Percentiles rank a stretch among this genome's conserved stretches.
Evolutionary conservation across 2,329 filamentous ascomycete species (phyloP).

Genomic region (Stagonosporopsis rhizophila): DNA sequence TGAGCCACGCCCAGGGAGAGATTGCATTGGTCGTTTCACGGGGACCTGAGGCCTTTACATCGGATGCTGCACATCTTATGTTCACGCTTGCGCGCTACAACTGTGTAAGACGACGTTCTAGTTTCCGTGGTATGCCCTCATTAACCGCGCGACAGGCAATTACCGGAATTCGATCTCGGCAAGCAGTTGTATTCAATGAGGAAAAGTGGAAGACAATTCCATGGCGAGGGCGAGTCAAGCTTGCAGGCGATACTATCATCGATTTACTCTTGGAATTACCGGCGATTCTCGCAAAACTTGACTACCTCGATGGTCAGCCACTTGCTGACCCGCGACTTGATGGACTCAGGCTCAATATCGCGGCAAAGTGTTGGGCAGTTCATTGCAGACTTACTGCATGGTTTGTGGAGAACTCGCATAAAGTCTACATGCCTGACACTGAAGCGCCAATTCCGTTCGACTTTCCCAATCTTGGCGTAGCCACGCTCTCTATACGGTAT

Average conservation of each 20-base stretch:
- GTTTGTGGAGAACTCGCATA: constrained; percentile 18
- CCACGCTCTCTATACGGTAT: constrained; percentile 32
- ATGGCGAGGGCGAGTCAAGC: constrained; percentile 42
- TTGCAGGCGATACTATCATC: constrained; percentile 43
- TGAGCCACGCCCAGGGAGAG: constrained; percentile 39
- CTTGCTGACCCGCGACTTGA: constrained; percentile 7
- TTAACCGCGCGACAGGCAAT: constrained; percentile 25
- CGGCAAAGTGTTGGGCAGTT: constrained; percentile 28
- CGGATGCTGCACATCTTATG: constrained; percentile 27
- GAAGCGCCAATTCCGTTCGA: constrained; percentile 20
- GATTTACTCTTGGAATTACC: constrained; percentile 45
- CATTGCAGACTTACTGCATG: constrained; percentile 32
- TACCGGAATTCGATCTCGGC: constrained; percentile 46
- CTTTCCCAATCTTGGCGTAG: constrained; percentile 26
- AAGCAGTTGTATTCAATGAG: constrained; percentile 38
- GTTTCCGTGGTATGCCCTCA: neutral
- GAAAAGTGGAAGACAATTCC: constrained; percentile 47
- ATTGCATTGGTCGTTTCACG: constrained; percentile 30
- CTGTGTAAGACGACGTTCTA: neutral
- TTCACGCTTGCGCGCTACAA: constrained; percentile 34
- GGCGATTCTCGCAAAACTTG: constrained; percentile 39
- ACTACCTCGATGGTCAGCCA: constrained; percentile 21
- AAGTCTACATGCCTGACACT: constrained; percentile 22
- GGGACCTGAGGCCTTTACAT: constrained; percentile 28
- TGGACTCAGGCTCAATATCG: constrained; percentile 11